Percentiles rank a stretch among this genome's conserved stretches.
Evolutionary conservation across 441 rosid species (phyloP).

Genomic region (Dalechampia spathulata): DNA sequence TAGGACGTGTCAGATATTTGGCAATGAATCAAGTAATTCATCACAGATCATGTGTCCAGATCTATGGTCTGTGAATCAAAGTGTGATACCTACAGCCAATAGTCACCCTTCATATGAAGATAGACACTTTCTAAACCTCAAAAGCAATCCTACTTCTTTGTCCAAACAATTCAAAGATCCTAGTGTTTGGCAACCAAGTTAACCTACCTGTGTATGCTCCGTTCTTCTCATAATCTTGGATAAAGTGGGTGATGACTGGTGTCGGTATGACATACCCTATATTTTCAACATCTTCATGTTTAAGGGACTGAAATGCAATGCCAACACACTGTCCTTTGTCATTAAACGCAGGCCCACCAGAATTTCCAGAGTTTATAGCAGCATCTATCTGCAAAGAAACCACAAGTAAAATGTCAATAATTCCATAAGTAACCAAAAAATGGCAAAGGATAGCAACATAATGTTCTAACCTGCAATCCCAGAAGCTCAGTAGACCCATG

Average conservation of each 20-base stretch:
- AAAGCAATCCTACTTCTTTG: slow-evolving; percentile 1
- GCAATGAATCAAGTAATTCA: background rate
- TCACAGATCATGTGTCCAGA: background rate
- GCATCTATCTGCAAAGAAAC: slow-evolving; percentile 74
- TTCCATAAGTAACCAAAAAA: background rate
- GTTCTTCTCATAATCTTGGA: slow-evolving; percentile 81
- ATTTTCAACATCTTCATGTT: slow-evolving; percentile 88
- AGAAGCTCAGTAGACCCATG: slow-evolving; percentile 87
- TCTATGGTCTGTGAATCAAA: background rate
- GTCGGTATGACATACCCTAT: slow-evolving; percentile 96
- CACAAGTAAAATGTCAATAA: background rate
- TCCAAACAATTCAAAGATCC: background rate
- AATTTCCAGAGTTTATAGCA: slow-evolving; percentile 92
- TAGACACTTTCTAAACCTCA: background rate
- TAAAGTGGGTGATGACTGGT: slow-evolving; percentile 85
- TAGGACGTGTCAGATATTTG: background rate
- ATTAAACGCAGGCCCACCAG: slow-evolving; percentile 95
- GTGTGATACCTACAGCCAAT: background rate
- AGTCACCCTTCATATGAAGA: background rate
- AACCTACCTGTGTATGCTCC: slow-evolving; percentile 94
- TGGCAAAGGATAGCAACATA: background rate
- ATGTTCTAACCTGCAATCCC: slow-evolving; percentile 62
- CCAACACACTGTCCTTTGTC: slow-evolving; percentile 89
- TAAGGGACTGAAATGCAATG: slow-evolving; percentile 93
- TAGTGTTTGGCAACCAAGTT: slow-evolving; percentile 3